Base-by-base conservation (phyloP, 306 rosid species). In the Rosa rugosa region DNA sequence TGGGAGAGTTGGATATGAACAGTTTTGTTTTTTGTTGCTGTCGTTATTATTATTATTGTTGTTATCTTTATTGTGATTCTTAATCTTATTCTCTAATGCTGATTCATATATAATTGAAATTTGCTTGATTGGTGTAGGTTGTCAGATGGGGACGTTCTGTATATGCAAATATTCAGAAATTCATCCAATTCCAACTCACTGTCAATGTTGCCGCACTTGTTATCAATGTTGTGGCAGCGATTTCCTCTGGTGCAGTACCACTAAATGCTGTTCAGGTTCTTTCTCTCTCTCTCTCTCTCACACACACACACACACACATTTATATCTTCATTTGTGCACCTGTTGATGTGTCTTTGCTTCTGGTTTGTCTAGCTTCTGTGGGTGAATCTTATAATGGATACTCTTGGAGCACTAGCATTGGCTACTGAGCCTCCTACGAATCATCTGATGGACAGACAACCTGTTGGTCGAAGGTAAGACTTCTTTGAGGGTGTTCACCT, bases 341-440 rank as follows among this genome's bases (percentile, higher is more conserved):
- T 72, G 75, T 75, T 78, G 59, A 81, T 75, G 22, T 64, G 46
- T 77, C 17, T 81, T 44, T 51, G 22, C 31, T 75, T 85, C 34
- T 78, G 68, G 71, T 64, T 67, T 72, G 41, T 71, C 77, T 91
- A 95, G 99, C 99, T 95, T 86, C 92, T 95, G 34, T 95, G 99
- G 99, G 98, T 95, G 76, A 95, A 95, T 87, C 98, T 95, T 80
- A 95, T 95, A 82, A 95, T 95, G 99, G 99, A 95, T 81, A 95
- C 99, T 67, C 97, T 92, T 76, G 99, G 99, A 54, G 99, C 99
- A 46, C 86, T 95, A 40, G 99, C 98, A 18, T 85, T 95, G 88
- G 99, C 99, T 72, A 95, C 98, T 47, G 99, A 95, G 85, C 95
- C 99, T 36, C 99, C 99, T 79, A 95, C 98, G 6, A 83, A 95